Evolutionary conservation across 129 eudicot genomes (phyloP).

Genomic region (Chrysanthemum seticuspe): DNA sequence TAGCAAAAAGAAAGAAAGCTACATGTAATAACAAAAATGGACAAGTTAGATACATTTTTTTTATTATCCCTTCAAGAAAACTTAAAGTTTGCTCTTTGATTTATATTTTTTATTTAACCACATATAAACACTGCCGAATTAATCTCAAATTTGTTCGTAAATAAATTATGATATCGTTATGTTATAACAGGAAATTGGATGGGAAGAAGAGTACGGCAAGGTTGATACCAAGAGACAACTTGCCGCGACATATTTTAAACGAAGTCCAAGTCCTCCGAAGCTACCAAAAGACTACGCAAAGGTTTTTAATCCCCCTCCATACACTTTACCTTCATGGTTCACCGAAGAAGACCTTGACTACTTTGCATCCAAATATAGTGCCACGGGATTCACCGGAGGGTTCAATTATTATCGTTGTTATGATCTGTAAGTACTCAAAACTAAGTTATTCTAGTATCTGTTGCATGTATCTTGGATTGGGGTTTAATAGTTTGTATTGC

Average conservation of each 20-base stretch:
- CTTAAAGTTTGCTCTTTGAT: no score
- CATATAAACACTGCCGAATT: no score
- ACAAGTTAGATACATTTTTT: no score
- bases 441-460: background rate
- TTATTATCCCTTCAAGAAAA: no score
- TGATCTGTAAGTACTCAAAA: conserved; percentile 7
- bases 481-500: conserved; percentile 4
- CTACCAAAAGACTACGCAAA: conserved; percentile 47
- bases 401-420: conserved; percentile 11
- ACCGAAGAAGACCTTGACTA: conserved; percentile 65
- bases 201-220: conserved; percentile 71
- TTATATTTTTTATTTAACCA: no score
- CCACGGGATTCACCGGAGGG: conserved; percentile 6
- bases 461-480: background rate
- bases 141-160: no score
- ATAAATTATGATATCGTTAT: background rate
- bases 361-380: conserved; percentile 59
- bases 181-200: conserved; percentile 57
- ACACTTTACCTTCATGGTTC: conserved; percentile 64
- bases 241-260: conserved; percentile 39
- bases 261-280: conserved; percentile 47
- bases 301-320: conserved; percentile 32
- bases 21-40: no score
- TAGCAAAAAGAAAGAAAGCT: no score
- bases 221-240: conserved; percentile 50